Conservation (phyloP, 352 stramenopile genomes). For the Globisporangium alternatum region DNA sequence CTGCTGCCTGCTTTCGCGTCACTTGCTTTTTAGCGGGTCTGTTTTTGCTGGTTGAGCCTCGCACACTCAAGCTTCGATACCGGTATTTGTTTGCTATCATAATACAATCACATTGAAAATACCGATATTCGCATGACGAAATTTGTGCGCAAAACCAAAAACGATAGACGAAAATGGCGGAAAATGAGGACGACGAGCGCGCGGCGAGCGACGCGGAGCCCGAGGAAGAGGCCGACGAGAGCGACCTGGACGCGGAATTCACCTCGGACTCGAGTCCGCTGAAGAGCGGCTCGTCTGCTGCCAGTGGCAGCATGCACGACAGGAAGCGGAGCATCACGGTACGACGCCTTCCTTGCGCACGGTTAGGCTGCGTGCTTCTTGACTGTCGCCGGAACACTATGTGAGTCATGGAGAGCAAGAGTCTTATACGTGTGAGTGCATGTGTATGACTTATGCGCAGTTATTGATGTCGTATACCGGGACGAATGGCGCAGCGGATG, state of each 20-base stretch:
- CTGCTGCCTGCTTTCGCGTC: neutral
- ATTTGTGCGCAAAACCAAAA: neutral
- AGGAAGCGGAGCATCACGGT: conserved; percentile 17
- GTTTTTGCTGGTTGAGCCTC: neutral
- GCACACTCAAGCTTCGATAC: neutral
- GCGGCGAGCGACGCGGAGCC: conserved; percentile 12
- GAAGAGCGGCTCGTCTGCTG: conserved; percentile 7
- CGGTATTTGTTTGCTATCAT: neutral
- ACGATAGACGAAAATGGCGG: conserved; percentile 6
- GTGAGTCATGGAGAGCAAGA: neutral
- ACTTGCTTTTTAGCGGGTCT: neutral
- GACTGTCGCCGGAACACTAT: neutral
- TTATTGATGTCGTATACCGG: conserved; percentile 6
- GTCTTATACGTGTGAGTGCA: neutral
- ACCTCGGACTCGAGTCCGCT: conserved; percentile 15
- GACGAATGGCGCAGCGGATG: neutral
- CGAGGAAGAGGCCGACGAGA: conserved; percentile 18
- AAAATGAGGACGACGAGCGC: conserved; percentile 1
- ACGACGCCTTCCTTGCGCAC: neutral
- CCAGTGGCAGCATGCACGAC: conserved; percentile 6
- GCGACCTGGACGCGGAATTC: conserved; percentile 7
- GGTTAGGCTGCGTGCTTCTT: no score
- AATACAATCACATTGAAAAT: neutral
- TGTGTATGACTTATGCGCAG: neutral
- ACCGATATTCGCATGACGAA: neutral